phyloP scores from a whole-genome alignment of 257 asterid species.

The Capsicum chinense region DNA sequence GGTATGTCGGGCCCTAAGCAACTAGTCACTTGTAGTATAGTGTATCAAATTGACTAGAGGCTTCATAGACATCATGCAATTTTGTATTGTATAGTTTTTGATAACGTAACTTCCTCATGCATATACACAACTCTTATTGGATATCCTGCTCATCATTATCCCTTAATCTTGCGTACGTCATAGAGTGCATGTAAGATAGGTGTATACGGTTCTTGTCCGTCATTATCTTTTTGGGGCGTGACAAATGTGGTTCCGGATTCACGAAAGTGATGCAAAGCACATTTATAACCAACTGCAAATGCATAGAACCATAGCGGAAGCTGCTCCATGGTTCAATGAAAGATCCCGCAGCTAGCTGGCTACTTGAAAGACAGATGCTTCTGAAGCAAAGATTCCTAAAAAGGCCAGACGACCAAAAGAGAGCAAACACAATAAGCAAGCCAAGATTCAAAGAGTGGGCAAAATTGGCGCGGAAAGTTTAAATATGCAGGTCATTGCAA shows the following conservation, averaged over 20 bases:
- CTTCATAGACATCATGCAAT: too few species aligned
- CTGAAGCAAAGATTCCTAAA: slow-evolving; percentile 56
- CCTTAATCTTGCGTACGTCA: too few species aligned
- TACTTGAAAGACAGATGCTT: slow-evolving; percentile 47
- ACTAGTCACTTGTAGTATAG: too few species aligned
- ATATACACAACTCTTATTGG: too few species aligned
- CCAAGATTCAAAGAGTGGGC: slow-evolving; percentile 49
- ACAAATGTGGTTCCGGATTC: slow-evolving; percentile 45
- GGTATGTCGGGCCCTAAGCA: too few species aligned
- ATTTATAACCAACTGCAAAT: slow-evolving; percentile 57
- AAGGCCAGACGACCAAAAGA: slow-evolving; percentile 63
- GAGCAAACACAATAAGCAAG: slow-evolving; percentile 49
- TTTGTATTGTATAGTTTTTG: too few species aligned
- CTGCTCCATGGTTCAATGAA: slow-evolving; percentile 54
- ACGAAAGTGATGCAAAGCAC: slow-evolving; percentile 53
- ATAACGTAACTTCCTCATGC: too few species aligned
- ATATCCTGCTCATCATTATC: too few species aligned
- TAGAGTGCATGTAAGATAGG: too few species aligned
- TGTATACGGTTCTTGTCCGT: too few species aligned
- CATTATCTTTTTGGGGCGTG: too few species aligned
- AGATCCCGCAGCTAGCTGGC: slow-evolving; percentile 40
- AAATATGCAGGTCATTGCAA: slow-evolving; percentile 48
- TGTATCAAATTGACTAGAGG: too few species aligned
- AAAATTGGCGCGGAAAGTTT: slow-evolving; percentile 59
- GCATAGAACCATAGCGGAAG: slow-evolving; percentile 40